Evolutionary conservation across 2,329 filamentous ascomycete species (phyloP).

Genomic region (Epichloe hybrida): DNA sequence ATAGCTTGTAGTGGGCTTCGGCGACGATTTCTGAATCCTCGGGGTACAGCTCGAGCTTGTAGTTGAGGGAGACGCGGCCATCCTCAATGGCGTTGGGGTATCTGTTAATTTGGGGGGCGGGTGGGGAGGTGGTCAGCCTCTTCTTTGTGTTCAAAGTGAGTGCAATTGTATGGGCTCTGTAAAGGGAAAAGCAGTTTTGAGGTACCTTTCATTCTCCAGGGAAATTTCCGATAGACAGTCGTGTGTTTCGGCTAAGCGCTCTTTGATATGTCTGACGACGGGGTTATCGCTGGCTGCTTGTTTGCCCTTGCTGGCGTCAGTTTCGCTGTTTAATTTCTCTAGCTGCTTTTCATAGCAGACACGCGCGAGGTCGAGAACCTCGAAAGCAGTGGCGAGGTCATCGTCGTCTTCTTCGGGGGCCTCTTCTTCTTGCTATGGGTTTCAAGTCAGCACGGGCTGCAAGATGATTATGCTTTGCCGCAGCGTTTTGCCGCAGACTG

Average conservation of each 20-base stretch:
- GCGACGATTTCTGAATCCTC: constrained; percentile 75
- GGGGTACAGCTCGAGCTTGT: constrained; percentile 68
- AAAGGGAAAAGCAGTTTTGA: not conserved
- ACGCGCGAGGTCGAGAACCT: constrained; percentile 70
- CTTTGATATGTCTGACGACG: constrained; percentile 51
- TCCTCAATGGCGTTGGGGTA: constrained; percentile 82
- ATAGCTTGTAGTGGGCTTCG: constrained; percentile 93
- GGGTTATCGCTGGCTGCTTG: constrained; percentile 27
- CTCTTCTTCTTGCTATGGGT: constrained; percentile 24
- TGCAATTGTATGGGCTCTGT: not conserved
- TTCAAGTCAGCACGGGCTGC: not conserved
- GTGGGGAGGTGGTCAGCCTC: not conserved
- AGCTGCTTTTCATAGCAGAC: constrained; percentile 48
- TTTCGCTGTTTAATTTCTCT: constrained; percentile 21
- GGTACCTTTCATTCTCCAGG: constrained; percentile 78
- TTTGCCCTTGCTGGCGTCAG: constrained; percentile 28
- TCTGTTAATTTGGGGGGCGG: constrained; percentile 20
- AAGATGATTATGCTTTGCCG: not conserved
- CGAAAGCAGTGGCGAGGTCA: constrained; percentile 67
- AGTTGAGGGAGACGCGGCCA: constrained; percentile 59
- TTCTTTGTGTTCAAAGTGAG: not conserved
- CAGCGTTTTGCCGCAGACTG: not conserved
- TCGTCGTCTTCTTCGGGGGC: constrained; percentile 46
- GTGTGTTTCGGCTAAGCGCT: constrained; percentile 82
- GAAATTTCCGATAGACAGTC: constrained; percentile 92